Base-by-base conservation (phyloP, 805 yeast species). In the Citeromyces matritensis region DNA sequence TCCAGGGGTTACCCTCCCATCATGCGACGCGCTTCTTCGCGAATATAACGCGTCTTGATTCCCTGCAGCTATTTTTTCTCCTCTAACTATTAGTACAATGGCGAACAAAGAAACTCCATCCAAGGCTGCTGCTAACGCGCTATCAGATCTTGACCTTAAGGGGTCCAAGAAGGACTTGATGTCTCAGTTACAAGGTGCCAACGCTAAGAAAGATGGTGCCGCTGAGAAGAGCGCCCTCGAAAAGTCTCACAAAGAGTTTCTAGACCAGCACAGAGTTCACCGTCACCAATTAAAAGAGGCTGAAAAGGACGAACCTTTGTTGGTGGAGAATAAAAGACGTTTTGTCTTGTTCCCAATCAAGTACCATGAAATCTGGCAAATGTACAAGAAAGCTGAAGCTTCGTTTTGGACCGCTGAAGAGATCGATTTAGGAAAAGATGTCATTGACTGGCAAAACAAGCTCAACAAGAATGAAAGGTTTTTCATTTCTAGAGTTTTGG, bases 391-490 rank as follows among this genome's bases (percentile, higher is more conserved):
- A 62, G 96, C 97, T 32, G 98, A 91, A 67, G 98, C 98, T 10
- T 88, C 97, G 5, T 88, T 88, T 70, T 88, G 98, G 98, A 91
- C 97, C 26, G 96, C 97, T 30, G 98, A 88, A 65, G 98, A 91
- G 63, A 85, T 88, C 42, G 98, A 88, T 59, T 71, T 88, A 41
- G 76, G 93, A 34, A 91, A 88, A 65, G 98, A 88, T 57, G 51
- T 68, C 37, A 70, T 69, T 47, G 98, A 88, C 63, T 88, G 98
- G 98, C 86, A 83, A 54, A 71, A 79, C 62, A 65, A 66, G 49
- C 65, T 88, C 65, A 86, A 67, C 52, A 91, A 82, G 35, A 88
- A 86, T 55, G 98, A 88, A 67, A 73, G 94, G 48, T 91, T 60
- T 62, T 88, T 88, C 58, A 66, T 88, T 44, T 82, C 95, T 10